These are phyloP conservation scores for Pinus tabuliformis DNA, from an alignment of 75 land plant genomes.

Conservation along the genomic window DNA sequence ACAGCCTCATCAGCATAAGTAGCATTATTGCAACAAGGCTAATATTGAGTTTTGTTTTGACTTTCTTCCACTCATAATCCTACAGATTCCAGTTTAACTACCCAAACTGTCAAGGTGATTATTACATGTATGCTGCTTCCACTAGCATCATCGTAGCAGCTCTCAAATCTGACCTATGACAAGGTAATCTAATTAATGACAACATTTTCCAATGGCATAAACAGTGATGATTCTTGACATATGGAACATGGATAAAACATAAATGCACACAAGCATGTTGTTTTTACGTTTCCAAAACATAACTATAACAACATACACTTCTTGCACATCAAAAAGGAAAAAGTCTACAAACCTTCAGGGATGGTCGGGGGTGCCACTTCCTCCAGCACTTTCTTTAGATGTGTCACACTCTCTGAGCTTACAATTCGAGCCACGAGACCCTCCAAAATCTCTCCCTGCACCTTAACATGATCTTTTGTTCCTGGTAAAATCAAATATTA, in stretches of 20 bases:
- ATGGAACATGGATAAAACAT: neutral
- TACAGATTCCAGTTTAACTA: neutral
- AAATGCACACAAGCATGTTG: neutral
- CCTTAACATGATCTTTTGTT: conserved; percentile 80
- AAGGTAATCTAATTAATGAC: neutral
- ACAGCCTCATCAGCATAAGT: neutral
- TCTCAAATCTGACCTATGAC: neutral
- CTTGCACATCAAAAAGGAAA: neutral
- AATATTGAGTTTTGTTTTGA: neutral
- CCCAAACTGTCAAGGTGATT: neutral
- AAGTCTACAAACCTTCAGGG: conserved; percentile 39
- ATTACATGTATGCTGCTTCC: neutral
- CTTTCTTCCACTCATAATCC: neutral
- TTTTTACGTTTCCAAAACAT: neutral
- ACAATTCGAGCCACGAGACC: conserved; percentile 98
- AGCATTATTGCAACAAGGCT: neutral
- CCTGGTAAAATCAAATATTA: conserved; percentile 34
- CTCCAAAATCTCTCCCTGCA: conserved; percentile 96
- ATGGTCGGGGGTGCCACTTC: conserved; percentile 50
- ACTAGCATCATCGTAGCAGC: neutral
- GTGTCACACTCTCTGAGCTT: conserved; percentile 57
- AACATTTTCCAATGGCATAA: neutral
- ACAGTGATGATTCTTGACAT: neutral
- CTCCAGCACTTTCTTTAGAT: conserved; percentile 57
- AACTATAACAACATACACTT: neutral